Conservation (phyloP, 2,329 filamentous ascomycete species). For the Neofusicoccum parvum region DNA sequence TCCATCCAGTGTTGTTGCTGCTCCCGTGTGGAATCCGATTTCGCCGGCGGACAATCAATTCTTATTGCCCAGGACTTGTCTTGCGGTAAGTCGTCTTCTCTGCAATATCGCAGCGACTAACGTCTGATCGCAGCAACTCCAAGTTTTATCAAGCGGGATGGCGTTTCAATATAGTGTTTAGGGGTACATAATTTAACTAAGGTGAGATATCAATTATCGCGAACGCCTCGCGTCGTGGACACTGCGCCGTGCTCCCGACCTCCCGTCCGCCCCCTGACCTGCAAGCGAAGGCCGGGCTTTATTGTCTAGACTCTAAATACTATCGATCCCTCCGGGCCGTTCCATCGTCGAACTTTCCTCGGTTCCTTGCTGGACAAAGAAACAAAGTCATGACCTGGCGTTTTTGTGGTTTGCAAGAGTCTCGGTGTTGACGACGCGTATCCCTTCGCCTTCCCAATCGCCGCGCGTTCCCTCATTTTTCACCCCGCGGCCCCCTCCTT, state of each 20-base stretch:
- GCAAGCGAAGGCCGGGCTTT: constrained; percentile 10
- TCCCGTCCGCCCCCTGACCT: constrained; percentile 9
- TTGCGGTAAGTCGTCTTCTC: not conserved
- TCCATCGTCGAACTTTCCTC: not conserved
- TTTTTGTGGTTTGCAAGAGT: not conserved
- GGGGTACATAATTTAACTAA: constrained; percentile 20
- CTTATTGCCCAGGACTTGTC: not conserved
- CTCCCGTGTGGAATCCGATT: not conserved
- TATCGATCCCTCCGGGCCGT: not conserved
- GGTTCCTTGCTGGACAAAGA: constrained; percentile 1
- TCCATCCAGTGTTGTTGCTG: not conserved
- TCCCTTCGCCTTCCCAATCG: not conserved
- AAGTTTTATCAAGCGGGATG: not conserved
- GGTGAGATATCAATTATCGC: constrained; percentile 12
- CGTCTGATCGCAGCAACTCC: not conserved
- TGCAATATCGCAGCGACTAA: not conserved
- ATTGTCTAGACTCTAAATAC: constrained; percentile 9
- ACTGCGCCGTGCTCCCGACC: not conserved
- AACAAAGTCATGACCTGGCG: constrained; percentile 2
- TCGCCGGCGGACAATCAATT: no score
- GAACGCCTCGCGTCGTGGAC: constrained; percentile 8
- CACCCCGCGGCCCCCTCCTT: not conserved
- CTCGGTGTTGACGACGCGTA: constrained; percentile 1
- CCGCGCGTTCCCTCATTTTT: constrained; percentile 6
- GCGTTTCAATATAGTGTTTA: constrained; percentile 7